Evolutionary conservation across 2,329 filamentous ascomycete genomes (phyloP).

Genomic region (Talaromyces sp.): DNA sequence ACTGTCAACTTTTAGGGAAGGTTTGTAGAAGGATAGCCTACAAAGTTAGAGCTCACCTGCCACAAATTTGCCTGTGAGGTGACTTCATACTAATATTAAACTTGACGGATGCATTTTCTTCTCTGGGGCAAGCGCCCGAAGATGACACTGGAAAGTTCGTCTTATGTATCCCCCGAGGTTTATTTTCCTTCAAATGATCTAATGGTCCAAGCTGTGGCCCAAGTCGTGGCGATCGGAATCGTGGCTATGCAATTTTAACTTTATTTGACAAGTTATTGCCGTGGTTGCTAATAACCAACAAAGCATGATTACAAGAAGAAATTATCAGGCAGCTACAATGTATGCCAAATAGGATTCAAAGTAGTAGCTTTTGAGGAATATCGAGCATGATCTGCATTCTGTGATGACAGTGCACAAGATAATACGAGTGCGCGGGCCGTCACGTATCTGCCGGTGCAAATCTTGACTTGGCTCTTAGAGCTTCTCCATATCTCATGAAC

Average conservation of each 20-base stretch:
- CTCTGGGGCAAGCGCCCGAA: not conserved
- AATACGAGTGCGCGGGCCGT: not conserved
- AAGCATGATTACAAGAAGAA: not conserved
- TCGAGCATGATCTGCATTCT: not conserved
- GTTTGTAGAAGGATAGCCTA: not conserved
- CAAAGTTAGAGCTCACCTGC: not conserved
- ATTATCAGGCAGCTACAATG: not conserved
- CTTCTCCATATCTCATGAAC: conserved; percentile 46
- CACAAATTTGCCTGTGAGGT: not conserved
- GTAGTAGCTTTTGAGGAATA: not conserved
- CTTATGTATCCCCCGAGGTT: conserved; percentile 1
- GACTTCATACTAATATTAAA: not conserved
- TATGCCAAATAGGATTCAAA: not conserved
- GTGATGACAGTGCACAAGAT: not conserved
- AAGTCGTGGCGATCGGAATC: not conserved
- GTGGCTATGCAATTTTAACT: conserved; percentile 5
- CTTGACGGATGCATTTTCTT: not conserved
- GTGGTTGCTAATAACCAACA: not conserved
- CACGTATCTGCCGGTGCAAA: conserved; percentile 32
- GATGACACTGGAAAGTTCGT: not conserved
- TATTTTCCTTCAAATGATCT: not conserved
- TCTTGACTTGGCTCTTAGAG: conserved; percentile 47
- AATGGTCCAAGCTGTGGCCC: no score
- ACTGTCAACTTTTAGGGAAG: not conserved
- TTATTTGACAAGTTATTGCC: not conserved